phyloP scores from a whole-genome alignment of 768 basidiomycete genomes.

The Tulasnella sp. region DNA sequence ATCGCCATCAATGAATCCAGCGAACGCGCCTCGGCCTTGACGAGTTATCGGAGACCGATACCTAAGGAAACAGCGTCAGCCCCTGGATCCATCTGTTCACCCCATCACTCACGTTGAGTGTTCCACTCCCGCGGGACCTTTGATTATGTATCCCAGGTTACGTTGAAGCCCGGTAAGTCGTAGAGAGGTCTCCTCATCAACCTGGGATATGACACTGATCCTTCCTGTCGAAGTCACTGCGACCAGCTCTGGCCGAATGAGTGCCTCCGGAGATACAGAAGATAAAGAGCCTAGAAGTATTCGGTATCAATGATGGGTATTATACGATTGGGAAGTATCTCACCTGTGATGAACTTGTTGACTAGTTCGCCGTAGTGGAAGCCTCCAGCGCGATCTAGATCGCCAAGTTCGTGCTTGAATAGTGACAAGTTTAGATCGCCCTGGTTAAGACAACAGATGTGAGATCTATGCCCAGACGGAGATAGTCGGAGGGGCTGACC shows the following conservation, averaged over 20 bases:
- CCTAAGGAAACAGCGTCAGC: constrained; percentile 29
- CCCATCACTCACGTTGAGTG: constrained; percentile 46
- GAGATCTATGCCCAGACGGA: background rate
- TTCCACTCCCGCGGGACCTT: constrained; percentile 43
- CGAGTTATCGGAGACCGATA: constrained; percentile 58
- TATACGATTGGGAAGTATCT: constrained; percentile 10
- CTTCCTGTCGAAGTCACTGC: constrained; percentile 73
- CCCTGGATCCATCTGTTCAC: background rate
- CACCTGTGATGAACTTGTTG: constrained; percentile 63
- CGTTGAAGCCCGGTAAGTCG: constrained; percentile 62
- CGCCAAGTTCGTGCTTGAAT: constrained; percentile 40
- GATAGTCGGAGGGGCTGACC: constrained; percentile 34
- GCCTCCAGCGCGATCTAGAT: constrained; percentile 53
- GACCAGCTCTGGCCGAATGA: constrained; percentile 47
- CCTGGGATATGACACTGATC: constrained; percentile 60
- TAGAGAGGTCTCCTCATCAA: constrained; percentile 43
- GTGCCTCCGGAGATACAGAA: constrained; percentile 32
- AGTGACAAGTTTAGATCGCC: constrained; percentile 56
- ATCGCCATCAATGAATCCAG: constrained; percentile 83
- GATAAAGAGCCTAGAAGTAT: constrained; percentile 43
- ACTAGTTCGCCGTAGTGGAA: constrained; percentile 71
- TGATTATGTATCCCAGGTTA: constrained; percentile 51
- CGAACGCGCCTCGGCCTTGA: constrained; percentile 43
- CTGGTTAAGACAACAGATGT: constrained; percentile 29
- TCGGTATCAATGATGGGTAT: too few relatives aligned